Percentiles rank a stretch among this genome's conserved stretches.
Conservation (phyloP, 176 grass and related monocot species). For the Areca catechu region DNA sequence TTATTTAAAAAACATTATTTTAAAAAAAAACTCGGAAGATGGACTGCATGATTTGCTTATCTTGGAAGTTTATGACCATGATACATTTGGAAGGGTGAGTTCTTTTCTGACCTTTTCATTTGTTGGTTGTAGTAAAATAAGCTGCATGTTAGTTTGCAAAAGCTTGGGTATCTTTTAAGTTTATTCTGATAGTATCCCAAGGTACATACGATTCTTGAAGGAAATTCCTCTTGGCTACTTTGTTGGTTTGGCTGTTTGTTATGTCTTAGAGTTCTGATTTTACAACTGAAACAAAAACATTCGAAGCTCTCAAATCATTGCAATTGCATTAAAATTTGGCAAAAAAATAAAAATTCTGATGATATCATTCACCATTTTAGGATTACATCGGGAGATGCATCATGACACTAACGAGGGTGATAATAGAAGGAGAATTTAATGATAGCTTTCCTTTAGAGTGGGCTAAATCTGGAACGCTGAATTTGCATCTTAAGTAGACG, state of each 20-base stretch:
- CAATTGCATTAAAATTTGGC: slow-evolving; percentile 1
- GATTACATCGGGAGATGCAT: slow-evolving; percentile 94
- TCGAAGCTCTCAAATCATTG: neutral
- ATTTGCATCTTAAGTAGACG: slow-evolving; percentile 79
- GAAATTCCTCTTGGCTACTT: too few species aligned
- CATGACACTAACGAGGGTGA: slow-evolving; percentile 77
- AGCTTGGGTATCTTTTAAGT: neutral
- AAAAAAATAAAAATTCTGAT: neutral
- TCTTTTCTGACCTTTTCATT: neutral
- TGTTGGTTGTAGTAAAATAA: neutral
- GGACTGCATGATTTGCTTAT: slow-evolving; percentile 97
- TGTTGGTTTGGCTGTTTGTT: too few species aligned
- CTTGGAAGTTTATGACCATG: slow-evolving; percentile 94
- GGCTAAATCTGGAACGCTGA: slow-evolving; percentile 90
- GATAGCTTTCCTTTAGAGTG: slow-evolving; percentile 69
- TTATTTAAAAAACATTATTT: too few species aligned
- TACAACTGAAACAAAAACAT: too few species aligned
- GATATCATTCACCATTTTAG: slow-evolving; percentile 23
- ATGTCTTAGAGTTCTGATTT: too few species aligned
- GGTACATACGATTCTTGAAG: too few species aligned
- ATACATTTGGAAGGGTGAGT: slow-evolving; percentile 89
- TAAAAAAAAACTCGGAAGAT: too few species aligned
- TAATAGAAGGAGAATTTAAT: slow-evolving; percentile 77
- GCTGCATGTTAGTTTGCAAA: neutral
- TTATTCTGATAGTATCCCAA: too few species aligned